Conservation (phyloP, 2,329 filamentous ascomycete species). For the Trichoderma semiorbis region DNA sequence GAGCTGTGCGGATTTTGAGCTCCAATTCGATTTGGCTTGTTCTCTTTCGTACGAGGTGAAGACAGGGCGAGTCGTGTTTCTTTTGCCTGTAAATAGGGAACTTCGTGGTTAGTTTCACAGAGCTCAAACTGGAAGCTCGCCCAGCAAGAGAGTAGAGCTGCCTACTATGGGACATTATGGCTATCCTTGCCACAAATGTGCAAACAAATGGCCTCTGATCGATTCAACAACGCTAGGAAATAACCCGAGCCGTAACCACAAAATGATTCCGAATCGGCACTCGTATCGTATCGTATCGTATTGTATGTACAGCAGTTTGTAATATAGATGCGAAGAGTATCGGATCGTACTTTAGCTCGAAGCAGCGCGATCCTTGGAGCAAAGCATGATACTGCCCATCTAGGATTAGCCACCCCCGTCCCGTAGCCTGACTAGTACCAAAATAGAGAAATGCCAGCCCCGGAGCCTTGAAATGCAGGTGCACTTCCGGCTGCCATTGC, state of each 20-base stretch:
- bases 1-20: conserved; percentile 76
- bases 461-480: not conserved
- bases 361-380: not conserved
- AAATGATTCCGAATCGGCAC: not conserved
- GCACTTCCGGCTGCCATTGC: not conserved
- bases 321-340: not conserved
- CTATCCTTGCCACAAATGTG: not conserved
- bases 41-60: conserved; percentile 91
- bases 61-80: conserved; percentile 87
- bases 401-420: not conserved
- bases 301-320: not conserved
- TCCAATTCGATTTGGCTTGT: conserved; percentile 79
- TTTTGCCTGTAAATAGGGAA: conserved; percentile 58
- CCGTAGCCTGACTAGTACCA: not conserved
- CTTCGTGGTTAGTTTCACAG: not conserved
- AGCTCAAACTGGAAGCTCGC: not conserved
- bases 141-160: not conserved
- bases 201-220: not conserved
- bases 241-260: not conserved
- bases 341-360: not conserved
- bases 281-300: not conserved
- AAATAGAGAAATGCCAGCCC: not conserved
- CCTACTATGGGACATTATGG: conserved; percentile 13
- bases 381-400: not conserved
- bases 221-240: not conserved